Evolutionary conservation across 2,329 filamentous ascomycete genomes (phyloP), one percentile per base, ranked within the genome.

Genomic region (Fusarium irregulare): DNA sequence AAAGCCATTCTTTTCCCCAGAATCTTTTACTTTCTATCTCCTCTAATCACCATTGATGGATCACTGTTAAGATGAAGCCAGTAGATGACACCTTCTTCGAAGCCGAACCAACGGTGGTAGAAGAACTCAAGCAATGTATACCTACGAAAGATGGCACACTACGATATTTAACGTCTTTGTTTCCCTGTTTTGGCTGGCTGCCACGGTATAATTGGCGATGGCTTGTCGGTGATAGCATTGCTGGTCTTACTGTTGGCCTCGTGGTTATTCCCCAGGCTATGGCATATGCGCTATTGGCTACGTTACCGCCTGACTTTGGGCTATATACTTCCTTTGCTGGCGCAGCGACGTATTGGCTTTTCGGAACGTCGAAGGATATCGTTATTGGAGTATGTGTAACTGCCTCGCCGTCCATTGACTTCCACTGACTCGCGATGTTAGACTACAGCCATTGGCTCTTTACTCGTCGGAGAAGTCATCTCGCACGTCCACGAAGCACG

Each of bases 321-420:
- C 83, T 95, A 0, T 95, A 95, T 80, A 93, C 92, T 0, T 94
- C 92, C 0, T 95, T 95, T 75, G 92, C 93, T 78, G 92, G 92
- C 51, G 91, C 93, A 32, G 80, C 93, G 55, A 84, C 93, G 55
- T 95, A 95, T 80, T 94, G 92, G 92, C 87, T 93, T 60, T 94
- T 94, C 76, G 92, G 91, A 37, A 94, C 92, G 0, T 94, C 92
- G 10, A 94, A 94, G 76, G 92, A 95, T 77, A 94, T 95, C 76
- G 93, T 92, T 12, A 94, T 94, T 61, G 92, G 92, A 27, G 83
- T 84, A 78, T 41, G 82, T 14, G 0, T 13, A 5, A 18, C 4
- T 4, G 5, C 16, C 2, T 1, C 13, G 2, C n/a, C n/a, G n/a
- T n/a, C n/a, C n/a, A n/a, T n/a, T n/a, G n/a, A n/a, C n/a, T n/a